phyloP scores from a whole-genome alignment of 257 asterid genomes.

The Solanum corneliomulleri region DNA sequence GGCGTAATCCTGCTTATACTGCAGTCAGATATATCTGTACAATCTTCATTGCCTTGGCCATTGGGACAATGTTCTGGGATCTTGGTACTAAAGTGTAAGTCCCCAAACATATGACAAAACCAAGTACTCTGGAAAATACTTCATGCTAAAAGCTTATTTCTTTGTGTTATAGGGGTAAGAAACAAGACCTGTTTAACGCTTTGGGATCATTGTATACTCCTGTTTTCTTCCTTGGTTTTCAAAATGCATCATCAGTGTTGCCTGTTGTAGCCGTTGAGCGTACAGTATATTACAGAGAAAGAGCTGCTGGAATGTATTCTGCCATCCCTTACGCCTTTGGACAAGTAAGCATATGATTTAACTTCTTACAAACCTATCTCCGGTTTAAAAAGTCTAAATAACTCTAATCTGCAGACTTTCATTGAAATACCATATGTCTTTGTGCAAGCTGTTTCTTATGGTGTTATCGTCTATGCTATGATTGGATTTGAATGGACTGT shows the following conservation, averaged over 20 bases:
- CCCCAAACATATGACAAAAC: background rate
- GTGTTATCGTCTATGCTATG: background rate
- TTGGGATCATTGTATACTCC: background rate
- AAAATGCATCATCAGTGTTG: background rate
- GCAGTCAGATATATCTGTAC: conserved; percentile 63
- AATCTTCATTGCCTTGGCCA: conserved; percentile 36
- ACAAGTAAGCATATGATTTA: background rate
- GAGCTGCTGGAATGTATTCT: background rate
- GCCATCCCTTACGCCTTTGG: background rate
- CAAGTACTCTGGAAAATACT: background rate
- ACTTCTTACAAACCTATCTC: background rate
- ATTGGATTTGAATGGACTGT: background rate
- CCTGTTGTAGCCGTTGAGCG: background rate
- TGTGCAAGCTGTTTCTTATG: background rate
- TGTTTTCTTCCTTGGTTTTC: background rate
- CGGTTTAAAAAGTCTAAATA: background rate
- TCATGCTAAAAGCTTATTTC: background rate
- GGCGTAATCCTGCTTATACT: conserved; percentile 72
- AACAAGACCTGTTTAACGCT: background rate
- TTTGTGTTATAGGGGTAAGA: background rate
- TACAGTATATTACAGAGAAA: background rate
- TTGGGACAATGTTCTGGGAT: conserved; percentile 77
- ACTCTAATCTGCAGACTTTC: background rate
- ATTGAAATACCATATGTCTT: background rate
- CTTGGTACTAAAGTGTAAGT: conserved; percentile 46